Percentiles rank a stretch among this genome's conserved stretches.
Evolutionary conservation across 768 basidiomycete species (phyloP).

Genomic region (Tylopilus cervinicoccineus): DNA sequence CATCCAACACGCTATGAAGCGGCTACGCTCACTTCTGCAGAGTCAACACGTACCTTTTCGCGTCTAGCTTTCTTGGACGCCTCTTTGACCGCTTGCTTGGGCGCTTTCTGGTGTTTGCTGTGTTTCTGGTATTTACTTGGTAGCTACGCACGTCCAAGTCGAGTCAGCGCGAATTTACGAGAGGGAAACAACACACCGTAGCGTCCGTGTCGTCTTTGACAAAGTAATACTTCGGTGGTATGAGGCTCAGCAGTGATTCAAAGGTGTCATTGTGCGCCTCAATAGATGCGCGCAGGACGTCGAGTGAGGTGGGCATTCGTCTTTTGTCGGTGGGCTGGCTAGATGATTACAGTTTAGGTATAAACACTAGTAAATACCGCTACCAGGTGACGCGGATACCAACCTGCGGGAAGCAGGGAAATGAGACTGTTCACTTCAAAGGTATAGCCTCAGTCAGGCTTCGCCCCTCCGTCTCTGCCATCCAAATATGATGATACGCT

Average conservation of each 20-base stretch:
- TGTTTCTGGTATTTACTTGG: slow-evolving; percentile 79
- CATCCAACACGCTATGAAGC: background rate
- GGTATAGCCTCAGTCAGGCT: too few relatives aligned
- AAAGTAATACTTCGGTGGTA: slow-evolving; percentile 88
- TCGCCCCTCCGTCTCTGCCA: too few relatives aligned
- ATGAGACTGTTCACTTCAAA: too few relatives aligned
- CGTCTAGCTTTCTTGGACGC: slow-evolving; percentile 84
- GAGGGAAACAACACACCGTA: slow-evolving; percentile 6
- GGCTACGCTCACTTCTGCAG: too few relatives aligned
- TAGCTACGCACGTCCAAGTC: slow-evolving; percentile 15
- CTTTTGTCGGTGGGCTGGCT: background rate
- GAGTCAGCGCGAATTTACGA: background rate
- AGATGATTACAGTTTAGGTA: too few relatives aligned
- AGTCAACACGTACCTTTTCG: slow-evolving; percentile 59
- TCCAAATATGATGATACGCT: too few relatives aligned
- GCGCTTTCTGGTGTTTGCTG: slow-evolving; percentile 79
- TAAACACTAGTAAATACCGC: too few relatives aligned
- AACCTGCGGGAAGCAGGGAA: too few relatives aligned
- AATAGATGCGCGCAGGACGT: slow-evolving; percentile 55
- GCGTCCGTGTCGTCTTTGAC: slow-evolving; percentile 11
- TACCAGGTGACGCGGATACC: too few relatives aligned
- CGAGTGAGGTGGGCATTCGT: slow-evolving; percentile 48
- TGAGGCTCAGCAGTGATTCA: slow-evolving; percentile 75
- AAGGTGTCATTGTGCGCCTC: slow-evolving; percentile 86
- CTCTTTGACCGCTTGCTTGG: slow-evolving; percentile 86